phyloP scores from a whole-genome alignment of 2,329 filamentous ascomycete genomes.

The Monilinia vaccinii-corymbosi region DNA sequence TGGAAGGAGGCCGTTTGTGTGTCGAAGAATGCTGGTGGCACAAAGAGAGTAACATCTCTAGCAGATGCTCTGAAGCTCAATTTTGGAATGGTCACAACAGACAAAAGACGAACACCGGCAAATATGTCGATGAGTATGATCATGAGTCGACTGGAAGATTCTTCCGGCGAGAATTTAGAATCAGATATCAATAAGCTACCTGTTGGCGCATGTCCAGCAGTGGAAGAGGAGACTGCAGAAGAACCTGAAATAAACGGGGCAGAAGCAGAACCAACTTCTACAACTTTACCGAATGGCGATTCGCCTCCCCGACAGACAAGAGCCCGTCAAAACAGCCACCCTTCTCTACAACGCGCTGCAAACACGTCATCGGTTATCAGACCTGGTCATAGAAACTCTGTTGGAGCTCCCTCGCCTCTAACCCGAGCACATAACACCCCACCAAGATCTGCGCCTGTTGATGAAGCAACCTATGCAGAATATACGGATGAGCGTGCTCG shows the following conservation, averaged over 20 bases:
- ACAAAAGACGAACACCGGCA: constrained; percentile 52
- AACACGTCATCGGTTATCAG: constrained; percentile 20
- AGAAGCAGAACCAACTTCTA: constrained; percentile 6
- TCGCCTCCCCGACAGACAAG: constrained; percentile 17
- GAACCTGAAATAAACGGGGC: constrained; percentile 6
- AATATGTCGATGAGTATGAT: constrained; percentile 75
- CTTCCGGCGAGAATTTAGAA: constrained; percentile 40
- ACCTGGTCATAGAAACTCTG: constrained; percentile 12
- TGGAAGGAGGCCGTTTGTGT: constrained; percentile 94
- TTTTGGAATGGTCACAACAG: constrained; percentile 92
- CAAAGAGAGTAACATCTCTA: constrained; percentile 91
- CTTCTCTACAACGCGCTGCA: constrained; percentile 20
- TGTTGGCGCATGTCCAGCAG: constrained; percentile 14
- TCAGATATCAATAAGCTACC: constrained; percentile 24
- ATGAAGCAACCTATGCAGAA: constrained; percentile 23
- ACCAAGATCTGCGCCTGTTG: constrained; percentile 19
- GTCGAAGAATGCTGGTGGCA: constrained; percentile 95
- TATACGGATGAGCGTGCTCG: constrained; percentile 63
- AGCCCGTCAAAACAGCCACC: constrained; percentile 21
- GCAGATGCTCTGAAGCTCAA: constrained; percentile 95
- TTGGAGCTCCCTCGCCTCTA: constrained; percentile 17
- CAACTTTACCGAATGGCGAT: constrained; percentile 9
- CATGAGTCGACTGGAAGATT: constrained; percentile 55
- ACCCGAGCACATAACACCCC: constrained; percentile 17
- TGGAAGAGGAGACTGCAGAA: constrained; percentile 8